These are phyloP conservation scores for Panicum hallii DNA, from an alignment of 202 grass and related monocot species.

Conservation along the genomic window DNA sequence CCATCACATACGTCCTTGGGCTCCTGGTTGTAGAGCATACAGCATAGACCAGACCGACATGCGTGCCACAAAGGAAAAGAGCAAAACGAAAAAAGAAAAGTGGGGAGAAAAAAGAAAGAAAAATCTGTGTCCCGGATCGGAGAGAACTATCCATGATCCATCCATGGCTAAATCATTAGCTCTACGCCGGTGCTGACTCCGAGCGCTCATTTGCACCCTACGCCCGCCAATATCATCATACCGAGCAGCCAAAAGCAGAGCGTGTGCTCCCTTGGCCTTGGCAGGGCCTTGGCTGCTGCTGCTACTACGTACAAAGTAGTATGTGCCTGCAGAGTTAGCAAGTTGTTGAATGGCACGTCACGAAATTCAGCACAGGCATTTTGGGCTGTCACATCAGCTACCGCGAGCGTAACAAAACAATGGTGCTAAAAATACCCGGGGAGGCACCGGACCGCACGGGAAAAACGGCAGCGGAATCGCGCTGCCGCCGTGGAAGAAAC, in stretches of 20 bases:
- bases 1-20: not conserved
- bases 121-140: not conserved
- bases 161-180: constrained; percentile 35
- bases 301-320: too few relatives aligned
- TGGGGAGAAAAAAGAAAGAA: not conserved
- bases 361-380: not conserved
- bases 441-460: not conserved
- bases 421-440: not conserved
- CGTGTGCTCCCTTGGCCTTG: not conserved
- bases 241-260: not conserved
- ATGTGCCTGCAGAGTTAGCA: too few relatives aligned
- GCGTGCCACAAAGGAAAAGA: not conserved
- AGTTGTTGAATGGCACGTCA: not conserved
- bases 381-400: not conserved
- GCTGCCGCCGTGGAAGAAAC: not conserved
- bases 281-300: not conserved
- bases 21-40: not conserved
- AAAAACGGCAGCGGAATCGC: not conserved
- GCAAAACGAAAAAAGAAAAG: not conserved
- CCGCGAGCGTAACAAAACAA: too few relatives aligned
- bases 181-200: constrained; percentile 30
- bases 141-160: constrained; percentile 23
- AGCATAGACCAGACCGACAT: not conserved
- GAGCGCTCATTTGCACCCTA: not conserved
- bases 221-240: constrained; percentile 1